Conservation (phyloP, 2,329 filamentous ascomycete species). For the Blumeriella jaapii region DNA sequence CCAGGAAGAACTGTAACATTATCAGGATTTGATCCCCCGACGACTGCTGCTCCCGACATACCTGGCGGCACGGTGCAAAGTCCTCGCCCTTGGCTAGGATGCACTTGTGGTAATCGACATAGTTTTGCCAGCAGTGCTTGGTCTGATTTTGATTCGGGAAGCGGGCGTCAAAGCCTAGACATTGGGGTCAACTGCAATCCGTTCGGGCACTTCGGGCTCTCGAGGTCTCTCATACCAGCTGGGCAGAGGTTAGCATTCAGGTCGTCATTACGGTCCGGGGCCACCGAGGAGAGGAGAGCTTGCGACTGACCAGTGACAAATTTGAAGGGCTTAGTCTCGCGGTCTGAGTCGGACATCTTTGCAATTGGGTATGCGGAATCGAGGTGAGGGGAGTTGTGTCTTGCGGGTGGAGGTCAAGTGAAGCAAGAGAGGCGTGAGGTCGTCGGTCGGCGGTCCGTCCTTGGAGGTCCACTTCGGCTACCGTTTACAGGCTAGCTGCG, state of each 20-base stretch:
- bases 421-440: constrained; percentile 21
- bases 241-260: constrained; percentile 30
- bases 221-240: constrained; percentile 35
- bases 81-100: constrained; percentile 97
- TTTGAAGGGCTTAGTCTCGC: constrained; percentile 99
- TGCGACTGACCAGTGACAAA: constrained; percentile 83
- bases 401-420: constrained; percentile 20
- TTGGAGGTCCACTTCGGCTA: constrained; percentile 29
- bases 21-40: constrained; percentile 27
- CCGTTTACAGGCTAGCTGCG: constrained; percentile 9
- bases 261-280: constrained; percentile 20
- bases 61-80: constrained; percentile 93
- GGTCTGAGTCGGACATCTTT: constrained; percentile 85
- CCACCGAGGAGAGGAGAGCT: constrained; percentile 16
- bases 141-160: constrained; percentile 98
- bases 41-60: constrained; percentile 34
- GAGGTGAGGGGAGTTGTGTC: constrained; percentile 22
- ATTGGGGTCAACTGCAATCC: constrained; percentile 13
- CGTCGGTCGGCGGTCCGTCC: constrained; percentile 6
- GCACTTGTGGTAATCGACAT: constrained; percentile 99
- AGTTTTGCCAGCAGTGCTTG: constrained; percentile 99
- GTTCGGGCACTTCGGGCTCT: constrained; percentile 6
- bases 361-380: constrained; percentile 29
- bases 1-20: constrained; percentile 70
- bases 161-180: constrained; percentile 88